Percentiles rank a stretch among this genome's conserved stretches.
phyloP scores from a whole-genome alignment of 2,329 filamentous ascomycete species.

The Xylogone sp. region DNA sequence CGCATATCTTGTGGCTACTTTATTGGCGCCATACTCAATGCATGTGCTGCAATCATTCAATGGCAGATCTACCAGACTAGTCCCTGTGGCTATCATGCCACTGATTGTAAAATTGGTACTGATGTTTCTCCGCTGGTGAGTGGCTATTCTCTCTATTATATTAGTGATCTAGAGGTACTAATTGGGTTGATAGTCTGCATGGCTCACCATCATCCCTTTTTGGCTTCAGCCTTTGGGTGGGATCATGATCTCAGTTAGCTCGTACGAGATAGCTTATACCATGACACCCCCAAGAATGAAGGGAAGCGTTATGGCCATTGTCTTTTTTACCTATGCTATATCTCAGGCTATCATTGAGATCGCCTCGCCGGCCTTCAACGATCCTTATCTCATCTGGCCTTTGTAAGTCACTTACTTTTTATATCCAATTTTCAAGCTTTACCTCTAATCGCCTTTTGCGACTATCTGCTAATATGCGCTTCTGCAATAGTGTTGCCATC shows the following conservation, averaged over 20 bases:
- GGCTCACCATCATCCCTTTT: not conserved
- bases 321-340: not conserved
- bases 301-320: not conserved
- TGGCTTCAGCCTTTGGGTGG: not conserved
- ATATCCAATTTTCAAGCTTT: not conserved
- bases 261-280: not conserved
- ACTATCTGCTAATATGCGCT: not conserved
- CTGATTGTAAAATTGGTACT: slow-evolving; percentile 38
- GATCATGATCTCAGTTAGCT: not conserved
- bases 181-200: not conserved
- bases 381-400: not conserved
- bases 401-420: not conserved
- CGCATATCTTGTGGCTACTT: slow-evolving; percentile 68
- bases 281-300: not conserved
- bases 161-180: not conserved
- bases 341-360: not conserved
- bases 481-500: not conserved
- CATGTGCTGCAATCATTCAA: slow-evolving; percentile 54
- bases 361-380: not conserved
- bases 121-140: slow-evolving; percentile 4
- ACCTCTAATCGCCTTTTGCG: not conserved
- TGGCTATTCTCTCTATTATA: not conserved
- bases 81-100: slow-evolving; percentile 46
- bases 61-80: slow-evolving; percentile 53
- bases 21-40: slow-evolving; percentile 45